These are phyloP conservation scores for Polysphondylium violaceum DNA, from an alignment of 78 protist species.

Conservation along the genomic window DNA sequence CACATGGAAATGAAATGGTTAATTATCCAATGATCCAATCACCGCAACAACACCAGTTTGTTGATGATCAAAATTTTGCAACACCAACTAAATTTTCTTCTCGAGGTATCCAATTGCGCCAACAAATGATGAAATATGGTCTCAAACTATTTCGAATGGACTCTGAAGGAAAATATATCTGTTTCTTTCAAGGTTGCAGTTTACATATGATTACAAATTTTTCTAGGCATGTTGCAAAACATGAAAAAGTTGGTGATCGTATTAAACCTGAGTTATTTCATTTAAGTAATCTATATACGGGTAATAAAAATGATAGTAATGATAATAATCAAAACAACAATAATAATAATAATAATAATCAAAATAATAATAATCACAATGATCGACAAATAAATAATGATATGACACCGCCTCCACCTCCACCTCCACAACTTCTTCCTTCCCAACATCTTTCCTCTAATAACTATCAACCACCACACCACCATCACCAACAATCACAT, in stretches of 20 bases:
- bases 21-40: not conserved
- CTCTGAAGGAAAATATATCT: conserved; percentile 55
- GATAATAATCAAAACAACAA: no score
- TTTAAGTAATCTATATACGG: conserved; percentile 11
- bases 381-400: not conserved
- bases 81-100: conserved; percentile 48
- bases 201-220: conserved; percentile 77
- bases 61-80: conserved; percentile 46
- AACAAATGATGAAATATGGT: conserved; percentile 82
- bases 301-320: not conserved
- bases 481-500: not conserved
- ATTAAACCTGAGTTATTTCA: conserved; percentile 69
- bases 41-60: not conserved
- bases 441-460: not conserved
- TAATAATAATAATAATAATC: not conserved
- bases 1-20: not conserved
- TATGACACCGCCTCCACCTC: not conserved
- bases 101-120: conserved; percentile 64
- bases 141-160: conserved; percentile 68
- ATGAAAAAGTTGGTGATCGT: conserved; percentile 70
- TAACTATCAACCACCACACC: no score
- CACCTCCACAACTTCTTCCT: not conserved
- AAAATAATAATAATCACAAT: not conserved
- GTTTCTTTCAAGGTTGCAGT: conserved; percentile 77
- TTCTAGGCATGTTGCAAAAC: conserved; percentile 71